Base-by-base conservation (phyloP, 345 rosid species). In the Isatis tinctoria region DNA sequence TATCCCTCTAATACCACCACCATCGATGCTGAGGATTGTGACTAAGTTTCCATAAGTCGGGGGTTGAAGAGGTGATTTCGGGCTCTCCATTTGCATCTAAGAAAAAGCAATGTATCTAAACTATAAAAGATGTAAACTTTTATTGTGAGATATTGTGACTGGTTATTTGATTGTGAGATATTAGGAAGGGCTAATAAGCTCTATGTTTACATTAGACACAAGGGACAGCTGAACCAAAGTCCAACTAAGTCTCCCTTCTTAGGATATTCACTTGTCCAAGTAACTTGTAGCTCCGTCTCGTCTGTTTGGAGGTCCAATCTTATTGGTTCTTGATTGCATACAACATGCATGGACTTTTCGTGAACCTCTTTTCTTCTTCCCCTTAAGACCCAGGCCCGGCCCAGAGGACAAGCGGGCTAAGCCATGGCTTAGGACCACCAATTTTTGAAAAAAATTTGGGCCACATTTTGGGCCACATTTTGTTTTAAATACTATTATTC, bases 1-100 rank as follows among this genome's bases (percentile, higher is more conserved):
- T 7, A 91, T 41, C 40, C 96, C 97, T 82, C 96, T 79, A 11
- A 89, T 82, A 8, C 97, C 97, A 22, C 97, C 96, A 4, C 97
- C 97, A 27, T 91, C 96, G 7, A 89, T 89, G 74, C 91, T 86
- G 14, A 89, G 95, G 58, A 91, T 59, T 11, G 91, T 91, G 32
- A 91, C 43, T 26, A 80, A 44, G 65, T 79, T 76, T 58, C 91
- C 90, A 45, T 63, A 73, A 14, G 87, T 81, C 3, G 90, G 89
- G 28, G 86, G 87, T 35, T 85, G 91, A 4, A 85, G 71, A 30
- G 88, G 88, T 20, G 87, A 78, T 73, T 69, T 67, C 10, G 87
- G 86, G 56, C 79, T 78, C 3, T 80, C 88, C 67, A 74, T 72
- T 62, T 74, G 33, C 10, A 56, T 64, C 24, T 58, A 36, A 47